Percentiles rank a stretch among this genome's conserved stretches.
Evolutionary conservation across 1,139 yeast species (phyloP).

Genomic region (Hanseniaspora sp.): DNA sequence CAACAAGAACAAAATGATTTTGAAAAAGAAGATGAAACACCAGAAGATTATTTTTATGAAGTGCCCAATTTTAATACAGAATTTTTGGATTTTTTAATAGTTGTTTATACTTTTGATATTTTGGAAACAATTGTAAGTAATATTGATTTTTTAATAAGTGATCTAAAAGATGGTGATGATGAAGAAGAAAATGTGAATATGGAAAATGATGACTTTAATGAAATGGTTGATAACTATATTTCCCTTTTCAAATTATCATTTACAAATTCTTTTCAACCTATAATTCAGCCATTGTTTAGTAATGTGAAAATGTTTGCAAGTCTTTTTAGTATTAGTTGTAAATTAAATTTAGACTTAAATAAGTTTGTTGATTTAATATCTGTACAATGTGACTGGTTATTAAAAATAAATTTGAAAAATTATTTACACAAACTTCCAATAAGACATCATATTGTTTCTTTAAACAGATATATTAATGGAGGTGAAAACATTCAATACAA

Average conservation of each 20-base stretch:
- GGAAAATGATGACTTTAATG: neutral
- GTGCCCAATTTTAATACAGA: conserved; percentile 27
- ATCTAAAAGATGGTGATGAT: neutral
- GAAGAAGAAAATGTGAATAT: neutral
- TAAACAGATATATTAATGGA: conserved; percentile 44
- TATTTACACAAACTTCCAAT: conserved; percentile 12
- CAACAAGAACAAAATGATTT: conserved; percentile 17
- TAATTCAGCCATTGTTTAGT: conserved; percentile 24
- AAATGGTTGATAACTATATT: neutral
- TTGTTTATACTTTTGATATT: conserved; percentile 45
- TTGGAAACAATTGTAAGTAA: conserved; percentile 35
- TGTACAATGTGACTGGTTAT: conserved; percentile 14
- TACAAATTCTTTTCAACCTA: conserved; percentile 27
- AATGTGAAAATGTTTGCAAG: neutral
- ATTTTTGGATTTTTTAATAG: conserved; percentile 40
- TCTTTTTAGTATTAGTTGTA: conserved; percentile 3
- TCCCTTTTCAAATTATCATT: conserved; percentile 23
- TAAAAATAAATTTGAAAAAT: conserved; percentile 15
- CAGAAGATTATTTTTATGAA: conserved; percentile 17
- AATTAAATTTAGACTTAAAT: neutral
- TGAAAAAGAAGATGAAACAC: conserved; percentile 24
- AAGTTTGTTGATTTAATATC: neutral
- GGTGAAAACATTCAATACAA: neutral
- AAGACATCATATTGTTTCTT: conserved; percentile 31
- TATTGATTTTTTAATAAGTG: conserved; percentile 14